Evolutionary conservation across 768 basidiomycete species (phyloP).

Genomic region (Clathrus columnatus): DNA sequence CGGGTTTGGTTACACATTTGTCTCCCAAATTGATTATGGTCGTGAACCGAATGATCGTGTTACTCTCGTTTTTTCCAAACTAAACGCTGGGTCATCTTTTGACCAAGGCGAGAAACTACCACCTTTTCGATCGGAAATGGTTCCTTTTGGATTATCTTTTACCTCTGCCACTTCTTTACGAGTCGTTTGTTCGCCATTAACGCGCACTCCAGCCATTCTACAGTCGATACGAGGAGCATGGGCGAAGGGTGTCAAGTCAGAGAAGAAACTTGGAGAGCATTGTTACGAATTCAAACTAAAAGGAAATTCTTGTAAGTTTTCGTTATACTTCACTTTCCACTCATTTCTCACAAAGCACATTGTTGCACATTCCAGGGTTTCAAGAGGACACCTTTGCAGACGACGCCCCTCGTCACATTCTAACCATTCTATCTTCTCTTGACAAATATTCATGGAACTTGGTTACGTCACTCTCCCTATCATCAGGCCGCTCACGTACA

Average conservation of each 20-base stretch:
- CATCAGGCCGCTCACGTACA: slow-evolving; percentile 51
- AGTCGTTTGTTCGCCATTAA: slow-evolving; percentile 68
- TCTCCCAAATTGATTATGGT: slow-evolving; percentile 70
- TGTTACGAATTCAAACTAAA: slow-evolving; percentile 71
- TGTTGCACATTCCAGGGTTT: slow-evolving; percentile 44
- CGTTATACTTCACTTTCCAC: slow-evolving; percentile 8
- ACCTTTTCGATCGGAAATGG: slow-evolving; percentile 29
- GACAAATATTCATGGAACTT: slow-evolving; percentile 62
- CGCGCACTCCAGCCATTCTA: slow-evolving; percentile 71
- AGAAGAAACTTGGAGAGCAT: slow-evolving; percentile 64
- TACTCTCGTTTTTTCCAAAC: slow-evolving; percentile 60
- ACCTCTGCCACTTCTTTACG: slow-evolving; percentile 57
- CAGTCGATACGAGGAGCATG: slow-evolving; percentile 69
- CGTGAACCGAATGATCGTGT: slow-evolving; percentile 67
- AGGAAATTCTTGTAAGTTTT: slow-evolving; percentile 65
- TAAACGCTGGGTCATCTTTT: slow-evolving; percentile 23
- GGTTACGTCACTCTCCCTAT: slow-evolving; percentile 60
- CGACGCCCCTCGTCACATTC: slow-evolving; percentile 65
- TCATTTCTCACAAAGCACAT: slow-evolving; percentile 13
- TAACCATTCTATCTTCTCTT: slow-evolving; percentile 55
- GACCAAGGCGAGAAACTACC: slow-evolving; percentile 25
- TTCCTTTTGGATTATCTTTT: slow-evolving; percentile 68
- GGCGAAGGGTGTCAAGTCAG: slow-evolving; percentile 71
- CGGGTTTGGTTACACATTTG: slow-evolving; percentile 51
- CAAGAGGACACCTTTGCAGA: slow-evolving; percentile 68